Evolutionary conservation across 148 eudicot species (phyloP).

Genomic region (Amaranthus cruentus): DNA sequence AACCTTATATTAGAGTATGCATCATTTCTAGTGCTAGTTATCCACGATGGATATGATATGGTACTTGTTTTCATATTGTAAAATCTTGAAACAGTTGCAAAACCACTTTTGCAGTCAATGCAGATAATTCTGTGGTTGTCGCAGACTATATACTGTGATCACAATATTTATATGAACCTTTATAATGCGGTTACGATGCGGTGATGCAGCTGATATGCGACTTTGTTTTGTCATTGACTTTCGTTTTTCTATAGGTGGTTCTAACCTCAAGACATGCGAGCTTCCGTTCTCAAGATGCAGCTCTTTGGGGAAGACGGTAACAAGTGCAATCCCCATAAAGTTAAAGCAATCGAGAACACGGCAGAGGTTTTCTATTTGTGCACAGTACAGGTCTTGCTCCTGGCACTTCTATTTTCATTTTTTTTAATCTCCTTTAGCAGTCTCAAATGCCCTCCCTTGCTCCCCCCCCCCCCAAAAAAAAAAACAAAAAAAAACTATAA

Average conservation of each 20-base stretch:
- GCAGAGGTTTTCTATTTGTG: conserved; percentile 35
- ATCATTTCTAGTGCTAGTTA: background rate
- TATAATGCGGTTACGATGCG: too few species aligned
- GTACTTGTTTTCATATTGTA: background rate
- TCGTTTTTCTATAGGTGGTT: conserved; percentile 35
- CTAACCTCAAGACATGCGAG: conserved; percentile 32
- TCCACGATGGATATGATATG: background rate
- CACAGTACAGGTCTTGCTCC: conserved; percentile 42
- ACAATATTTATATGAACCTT: too few species aligned
- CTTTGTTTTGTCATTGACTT: background rate
- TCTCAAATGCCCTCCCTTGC: background rate
- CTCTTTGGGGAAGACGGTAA: conserved; percentile 27
- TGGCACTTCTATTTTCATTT: background rate
- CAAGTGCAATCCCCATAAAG: conserved; percentile 31
- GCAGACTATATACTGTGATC: too few species aligned
- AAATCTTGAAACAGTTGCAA: too few species aligned
- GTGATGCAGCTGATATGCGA: too few species aligned
- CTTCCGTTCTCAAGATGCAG: conserved; percentile 31
- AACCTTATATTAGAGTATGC: background rate
- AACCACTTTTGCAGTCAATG: too few species aligned
- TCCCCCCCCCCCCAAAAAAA: background rate
- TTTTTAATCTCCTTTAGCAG: too few species aligned
- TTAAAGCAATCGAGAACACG: conserved; percentile 20
- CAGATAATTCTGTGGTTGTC: too few species aligned
- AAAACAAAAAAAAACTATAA: background rate